phyloP scores from a whole-genome alignment of 2,329 filamentous ascomycete species.

The Graphium sp. region DNA sequence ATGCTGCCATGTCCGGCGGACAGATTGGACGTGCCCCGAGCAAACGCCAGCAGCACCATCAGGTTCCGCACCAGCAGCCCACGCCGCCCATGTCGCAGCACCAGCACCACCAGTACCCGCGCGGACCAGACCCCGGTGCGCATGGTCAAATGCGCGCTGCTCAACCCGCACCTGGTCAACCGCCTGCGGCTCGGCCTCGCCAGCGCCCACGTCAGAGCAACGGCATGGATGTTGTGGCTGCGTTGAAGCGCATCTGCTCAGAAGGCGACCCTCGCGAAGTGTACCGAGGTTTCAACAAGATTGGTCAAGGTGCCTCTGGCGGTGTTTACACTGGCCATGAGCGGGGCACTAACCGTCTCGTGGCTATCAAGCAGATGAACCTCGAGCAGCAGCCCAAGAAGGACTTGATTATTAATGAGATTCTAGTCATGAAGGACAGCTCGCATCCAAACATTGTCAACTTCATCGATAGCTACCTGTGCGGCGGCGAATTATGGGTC shows the following conservation, averaged over 20 bases:
- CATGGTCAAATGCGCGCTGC: conserved; percentile 1
- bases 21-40: conserved; percentile 59
- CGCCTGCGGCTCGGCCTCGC: conserved; percentile 47
- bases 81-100: conserved; percentile 32
- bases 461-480: conserved; percentile 93
- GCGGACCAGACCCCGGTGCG: conserved; percentile 3
- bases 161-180: conserved; percentile 13
- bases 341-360: conserved; percentile 65
- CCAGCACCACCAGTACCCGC: conserved; percentile 7
- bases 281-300: conserved; percentile 81
- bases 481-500: conserved; percentile 85
- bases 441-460: conserved; percentile 98
- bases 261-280: conserved; percentile 77
- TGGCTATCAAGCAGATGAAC: conserved; percentile 99
- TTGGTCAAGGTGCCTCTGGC: conserved; percentile 91
- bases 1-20: conserved; percentile 51
- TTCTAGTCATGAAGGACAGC: conserved; percentile 97
- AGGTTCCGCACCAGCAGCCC: conserved; percentile 25
- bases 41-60: conserved; percentile 50
- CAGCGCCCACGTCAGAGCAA: conserved; percentile 67
- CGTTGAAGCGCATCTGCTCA: conserved; percentile 78
- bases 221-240: conserved; percentile 64
- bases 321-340: conserved; percentile 90
- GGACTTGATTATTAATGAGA: conserved; percentile 97
- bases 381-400: conserved; percentile 97